phyloP scores from a whole-genome alignment of 2,329 filamentous ascomycete species.

The Pseudogymnoascus sp. region DNA sequence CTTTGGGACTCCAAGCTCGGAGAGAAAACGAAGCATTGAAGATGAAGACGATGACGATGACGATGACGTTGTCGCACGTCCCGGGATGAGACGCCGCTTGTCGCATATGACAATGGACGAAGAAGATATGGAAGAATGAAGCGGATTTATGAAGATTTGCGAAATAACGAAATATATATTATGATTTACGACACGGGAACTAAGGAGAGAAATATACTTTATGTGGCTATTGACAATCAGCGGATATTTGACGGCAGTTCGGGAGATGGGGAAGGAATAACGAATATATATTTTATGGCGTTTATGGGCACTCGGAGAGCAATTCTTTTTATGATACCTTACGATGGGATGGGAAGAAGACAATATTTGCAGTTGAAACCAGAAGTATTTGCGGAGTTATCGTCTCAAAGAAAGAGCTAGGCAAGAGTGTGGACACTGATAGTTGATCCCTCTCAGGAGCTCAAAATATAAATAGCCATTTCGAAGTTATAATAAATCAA shows the following conservation, averaged over 20 bases:
- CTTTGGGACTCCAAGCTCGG: background rate
- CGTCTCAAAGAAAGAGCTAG: background rate
- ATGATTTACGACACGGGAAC: too few relatives aligned
- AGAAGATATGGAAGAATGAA: background rate
- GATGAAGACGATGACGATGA: background rate
- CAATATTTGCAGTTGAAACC: background rate
- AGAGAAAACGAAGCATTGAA: background rate
- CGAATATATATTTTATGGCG: background rate
- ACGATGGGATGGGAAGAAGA: background rate
- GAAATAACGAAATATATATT: background rate
- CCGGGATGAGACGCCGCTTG: background rate
- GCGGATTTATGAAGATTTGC: background rate
- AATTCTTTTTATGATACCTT: background rate
- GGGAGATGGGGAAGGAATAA: background rate
- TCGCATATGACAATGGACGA: background rate
- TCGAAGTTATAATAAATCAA: background rate
- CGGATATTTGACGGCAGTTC: background rate
- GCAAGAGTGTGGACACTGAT: background rate
- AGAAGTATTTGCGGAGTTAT: background rate
- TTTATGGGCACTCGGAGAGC: background rate
- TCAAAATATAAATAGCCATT: background rate
- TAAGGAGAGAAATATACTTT: too few relatives aligned
- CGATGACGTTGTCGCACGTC: background rate
- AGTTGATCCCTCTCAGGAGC: background rate
- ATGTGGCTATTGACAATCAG: too few relatives aligned